phyloP scores from a whole-genome alignment of 139 green algal genomes.

The Prasinococcaceae sp. region DNA sequence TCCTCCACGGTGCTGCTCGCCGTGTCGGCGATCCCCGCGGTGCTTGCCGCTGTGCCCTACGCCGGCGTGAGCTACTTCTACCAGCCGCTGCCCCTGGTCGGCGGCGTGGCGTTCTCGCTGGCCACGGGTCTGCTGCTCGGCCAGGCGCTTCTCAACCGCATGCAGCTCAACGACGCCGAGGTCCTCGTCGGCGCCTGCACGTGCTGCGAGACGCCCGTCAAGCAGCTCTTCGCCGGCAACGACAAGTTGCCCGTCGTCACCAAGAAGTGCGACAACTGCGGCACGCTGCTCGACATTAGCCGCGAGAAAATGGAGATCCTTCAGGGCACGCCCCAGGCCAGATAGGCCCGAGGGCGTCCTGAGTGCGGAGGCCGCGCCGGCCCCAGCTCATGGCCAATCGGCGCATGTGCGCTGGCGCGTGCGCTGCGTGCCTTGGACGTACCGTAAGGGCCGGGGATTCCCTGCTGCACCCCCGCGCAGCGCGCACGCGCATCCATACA shows the following conservation, averaged over 20 bases:
- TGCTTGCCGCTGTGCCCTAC: neutral
- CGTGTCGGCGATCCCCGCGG: constrained; percentile 7
- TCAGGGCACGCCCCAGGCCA: too few species aligned
- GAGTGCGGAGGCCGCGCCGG: too few species aligned
- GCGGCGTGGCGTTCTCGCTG: neutral
- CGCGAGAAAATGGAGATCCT: constrained; percentile 5
- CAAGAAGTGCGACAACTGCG: constrained; percentile 14
- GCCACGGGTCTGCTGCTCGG: neutral
- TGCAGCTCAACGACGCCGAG: constrained; percentile 9
- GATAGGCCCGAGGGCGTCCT: too few species aligned
- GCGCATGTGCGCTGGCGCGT: too few species aligned
- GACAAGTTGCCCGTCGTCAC: neutral
- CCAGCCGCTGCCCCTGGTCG: neutral
- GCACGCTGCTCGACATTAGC: constrained; percentile 5
- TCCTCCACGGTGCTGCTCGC: too few species aligned
- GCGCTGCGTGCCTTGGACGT: too few species aligned
- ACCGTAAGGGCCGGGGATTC: too few species aligned
- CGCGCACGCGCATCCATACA: too few species aligned
- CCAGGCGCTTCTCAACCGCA: constrained; percentile 8
- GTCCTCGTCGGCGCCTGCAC: constrained; percentile 16
- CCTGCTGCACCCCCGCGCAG: too few species aligned
- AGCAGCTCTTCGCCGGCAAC: constrained; percentile 8
- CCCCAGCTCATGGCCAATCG: too few species aligned
- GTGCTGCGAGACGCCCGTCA: constrained; percentile 21
- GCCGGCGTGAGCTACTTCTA: neutral